Evolutionary conservation across 2,329 filamentous ascomycete species (phyloP).

Genomic region (Tolypocladium paradoxum): DNA sequence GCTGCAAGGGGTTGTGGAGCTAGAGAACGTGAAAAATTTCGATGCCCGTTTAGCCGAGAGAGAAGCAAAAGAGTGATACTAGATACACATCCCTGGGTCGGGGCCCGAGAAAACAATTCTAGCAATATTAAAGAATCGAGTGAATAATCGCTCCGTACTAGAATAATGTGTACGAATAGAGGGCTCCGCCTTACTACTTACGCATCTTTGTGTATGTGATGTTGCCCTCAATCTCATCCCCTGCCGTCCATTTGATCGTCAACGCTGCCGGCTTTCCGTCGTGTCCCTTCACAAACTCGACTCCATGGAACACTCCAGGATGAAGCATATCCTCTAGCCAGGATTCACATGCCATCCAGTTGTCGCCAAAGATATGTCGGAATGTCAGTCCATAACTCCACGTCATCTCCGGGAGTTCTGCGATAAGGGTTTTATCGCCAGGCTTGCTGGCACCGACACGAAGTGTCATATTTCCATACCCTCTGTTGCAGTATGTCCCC

Average conservation of each 20-base stretch:
- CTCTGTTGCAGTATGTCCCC: conserved; percentile 34
- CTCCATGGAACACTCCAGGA: conserved; percentile 3
- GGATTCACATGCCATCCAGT: conserved; percentile 13
- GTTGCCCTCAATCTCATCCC: neutral
- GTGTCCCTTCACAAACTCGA: conserved; percentile 6
- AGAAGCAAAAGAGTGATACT: too few relatives aligned
- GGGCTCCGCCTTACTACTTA: too few relatives aligned
- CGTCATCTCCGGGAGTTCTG: conserved; percentile 11
- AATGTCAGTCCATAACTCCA: conserved; percentile 12
- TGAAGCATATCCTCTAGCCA: neutral
- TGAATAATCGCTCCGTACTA: too few relatives aligned
- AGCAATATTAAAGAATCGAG: too few relatives aligned
- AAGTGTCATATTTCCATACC: conserved; percentile 21
- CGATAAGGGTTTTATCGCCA: conserved; percentile 11
- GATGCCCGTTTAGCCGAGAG: too few relatives aligned
- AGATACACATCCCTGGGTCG: too few relatives aligned
- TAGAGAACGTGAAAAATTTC: too few relatives aligned
- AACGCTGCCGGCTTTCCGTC: conserved; percentile 1
- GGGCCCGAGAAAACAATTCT: too few relatives aligned
- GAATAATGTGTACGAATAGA: too few relatives aligned
- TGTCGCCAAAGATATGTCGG: conserved; percentile 15
- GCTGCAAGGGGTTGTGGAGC: too few relatives aligned
- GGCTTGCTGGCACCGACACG: conserved; percentile 4
- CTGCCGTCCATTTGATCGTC: neutral
- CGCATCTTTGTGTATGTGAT: neutral